Conservation (phyloP, 2,329 filamentous ascomycete genomes). For the Arthroderma sp. region DNA sequence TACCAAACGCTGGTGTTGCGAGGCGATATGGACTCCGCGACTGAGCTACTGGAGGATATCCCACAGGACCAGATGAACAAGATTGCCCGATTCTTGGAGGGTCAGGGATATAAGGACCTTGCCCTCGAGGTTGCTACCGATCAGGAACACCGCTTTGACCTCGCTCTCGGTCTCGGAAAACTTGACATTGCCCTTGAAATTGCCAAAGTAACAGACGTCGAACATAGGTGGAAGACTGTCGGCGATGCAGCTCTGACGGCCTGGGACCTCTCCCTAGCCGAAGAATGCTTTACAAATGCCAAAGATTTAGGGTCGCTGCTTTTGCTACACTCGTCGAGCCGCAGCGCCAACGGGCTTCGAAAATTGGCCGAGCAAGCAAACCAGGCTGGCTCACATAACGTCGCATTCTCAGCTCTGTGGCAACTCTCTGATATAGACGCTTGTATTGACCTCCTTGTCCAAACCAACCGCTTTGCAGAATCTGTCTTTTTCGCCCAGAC, state of each 20-base stretch:
- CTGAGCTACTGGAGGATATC: slow-evolving; percentile 71
- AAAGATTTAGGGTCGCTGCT: slow-evolving; percentile 84
- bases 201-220: slow-evolving; percentile 68
- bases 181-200: slow-evolving; percentile 76
- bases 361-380: slow-evolving; percentile 63
- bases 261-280: slow-evolving; percentile 79
- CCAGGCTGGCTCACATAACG: slow-evolving; percentile 70
- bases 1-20: slow-evolving; percentile 94
- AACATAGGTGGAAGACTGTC: slow-evolving; percentile 98
- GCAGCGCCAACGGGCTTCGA: slow-evolving; percentile 61
- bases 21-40: slow-evolving; percentile 82
- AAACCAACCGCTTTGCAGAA: slow-evolving; percentile 70
- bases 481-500: slow-evolving; percentile 88
- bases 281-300: slow-evolving; percentile 84
- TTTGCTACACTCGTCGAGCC: slow-evolving; percentile 76
- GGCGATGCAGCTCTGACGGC: slow-evolving; percentile 76
- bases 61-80: slow-evolving; percentile 94
- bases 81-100: slow-evolving; percentile 92
- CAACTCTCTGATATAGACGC: slow-evolving; percentile 68
- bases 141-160: slow-evolving; percentile 89
- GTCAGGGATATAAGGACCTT: slow-evolving; percentile 91
- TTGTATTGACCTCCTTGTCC: slow-evolving; percentile 66
- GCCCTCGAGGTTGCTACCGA: slow-evolving; percentile 91
- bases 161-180: slow-evolving; percentile 70
- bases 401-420: slow-evolving; percentile 87